Evolutionary conservation across 2,329 filamentous ascomycete genomes (phyloP), one percentile per base, ranked within the genome.

Genomic region (Fusarium cicatricum): DNA sequence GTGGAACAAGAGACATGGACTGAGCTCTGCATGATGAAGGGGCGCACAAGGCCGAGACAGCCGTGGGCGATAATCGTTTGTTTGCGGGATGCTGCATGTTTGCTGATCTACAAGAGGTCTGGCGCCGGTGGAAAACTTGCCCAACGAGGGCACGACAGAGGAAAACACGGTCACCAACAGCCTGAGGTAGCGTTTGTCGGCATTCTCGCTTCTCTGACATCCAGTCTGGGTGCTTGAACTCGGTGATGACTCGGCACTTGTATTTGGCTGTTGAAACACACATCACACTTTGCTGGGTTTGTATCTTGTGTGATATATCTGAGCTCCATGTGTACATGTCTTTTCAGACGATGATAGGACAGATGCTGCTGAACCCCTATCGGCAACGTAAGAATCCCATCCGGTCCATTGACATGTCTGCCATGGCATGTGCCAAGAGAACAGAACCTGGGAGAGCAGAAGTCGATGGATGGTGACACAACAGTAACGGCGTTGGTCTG

Each of bases 31-130:
- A 58, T 54, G 26, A 31, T 29, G 39, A 23, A 31, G 42, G 43
- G 33, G 11, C 29, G 43, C 49, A 51, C 51, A 32, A 37, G 46
- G 39, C 55, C 50, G 39, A 54, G 49, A 42, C 50, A 44, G 14
- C 28, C 34, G 21, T 38, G 37, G 16, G 32, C 31, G 14, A 45
- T 45, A 31, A 36, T 17, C 40, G 32, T 36, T n/a, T 50, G 45
- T 47, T 60, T 41, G 38, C 55, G 44, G 48, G 43, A 52, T 42
- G 28, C 33, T 57, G 55, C 61, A 58, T 60, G 62, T 55, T 52
- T 65, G 62, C 41, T 58, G 44, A 55, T 56, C 37, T 53, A 43
- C 61, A 61, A 47, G 44, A 32, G 40, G 46, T 61, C 48, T 28
- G 38, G 43, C n/a, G n/a, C 44, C 42, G 37, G 28, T 7, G 39